Conservation (phyloP, 208 protist genomes). For the Wallacemonas sp. region DNA sequence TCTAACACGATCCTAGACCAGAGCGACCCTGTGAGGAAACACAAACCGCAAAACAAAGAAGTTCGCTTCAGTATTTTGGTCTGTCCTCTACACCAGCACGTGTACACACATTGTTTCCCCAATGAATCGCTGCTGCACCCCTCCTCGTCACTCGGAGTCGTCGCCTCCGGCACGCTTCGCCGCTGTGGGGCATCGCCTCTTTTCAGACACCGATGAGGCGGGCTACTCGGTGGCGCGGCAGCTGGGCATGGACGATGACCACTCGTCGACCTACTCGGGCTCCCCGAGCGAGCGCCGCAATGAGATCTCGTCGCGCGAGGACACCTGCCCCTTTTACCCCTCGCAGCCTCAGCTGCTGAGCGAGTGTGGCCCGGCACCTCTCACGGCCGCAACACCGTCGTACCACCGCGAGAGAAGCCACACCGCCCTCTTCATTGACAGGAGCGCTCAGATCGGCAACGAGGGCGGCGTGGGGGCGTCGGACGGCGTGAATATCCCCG, state of each 20-base stretch:
- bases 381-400: neutral
- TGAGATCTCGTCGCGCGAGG: neutral
- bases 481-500: neutral
- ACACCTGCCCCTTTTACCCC: neutral
- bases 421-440: neutral
- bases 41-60: no score
- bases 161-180: constrained; percentile 18
- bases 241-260: constrained; percentile 17
- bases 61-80: no score
- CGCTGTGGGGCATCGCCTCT: constrained; percentile 27
- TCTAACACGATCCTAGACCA: no score
- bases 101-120: no score
- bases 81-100: neutral
- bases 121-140: constrained; percentile 34
- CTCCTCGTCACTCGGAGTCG: constrained; percentile 15
- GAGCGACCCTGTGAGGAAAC: no score
- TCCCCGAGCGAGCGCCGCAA: neutral
- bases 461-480: neutral
- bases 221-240: constrained; percentile 4
- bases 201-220: constrained; percentile 28
- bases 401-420: neutral
- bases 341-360: neutral
- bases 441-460: neutral
- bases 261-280: neutral
- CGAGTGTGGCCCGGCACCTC: neutral